These are phyloP conservation scores for Xerocomellus chrysenteron DNA, from an alignment of 768 basidiomycete genomes.

Conservation along the genomic window DNA sequence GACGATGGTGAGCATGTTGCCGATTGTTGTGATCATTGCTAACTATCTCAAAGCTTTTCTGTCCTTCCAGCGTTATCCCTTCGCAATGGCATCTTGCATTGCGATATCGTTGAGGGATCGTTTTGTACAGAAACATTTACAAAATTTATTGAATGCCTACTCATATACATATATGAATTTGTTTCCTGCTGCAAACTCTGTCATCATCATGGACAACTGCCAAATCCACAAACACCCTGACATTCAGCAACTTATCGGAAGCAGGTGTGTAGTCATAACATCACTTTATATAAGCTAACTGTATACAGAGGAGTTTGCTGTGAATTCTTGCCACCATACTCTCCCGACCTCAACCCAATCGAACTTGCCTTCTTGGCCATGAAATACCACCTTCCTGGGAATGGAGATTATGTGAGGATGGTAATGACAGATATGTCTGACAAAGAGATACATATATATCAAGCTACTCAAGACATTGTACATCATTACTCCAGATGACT, in stretches of 20 bases:
- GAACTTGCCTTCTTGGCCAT: conserved; percentile 29
- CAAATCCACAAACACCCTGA: conserved; percentile 42
- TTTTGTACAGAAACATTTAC: background rate
- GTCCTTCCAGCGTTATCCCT: too few species aligned
- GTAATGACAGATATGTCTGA: background rate
- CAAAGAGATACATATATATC: background rate
- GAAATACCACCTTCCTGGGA: conserved; percentile 9
- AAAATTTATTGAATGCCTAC: conserved; percentile 17
- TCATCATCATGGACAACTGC: conserved; percentile 41
- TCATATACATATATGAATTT: conserved; percentile 27
- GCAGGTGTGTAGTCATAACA: background rate
- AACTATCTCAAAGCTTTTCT: too few species aligned
- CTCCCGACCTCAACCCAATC: conserved; percentile 32
- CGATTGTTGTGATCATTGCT: too few species aligned
- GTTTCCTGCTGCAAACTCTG: conserved; percentile 35
- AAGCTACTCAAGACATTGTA: background rate
- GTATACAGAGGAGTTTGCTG: conserved; percentile 13
- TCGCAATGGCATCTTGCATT: too few species aligned
- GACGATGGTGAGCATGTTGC: too few species aligned
- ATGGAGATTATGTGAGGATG: background rate
- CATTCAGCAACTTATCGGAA: conserved; percentile 29
- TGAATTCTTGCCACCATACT: conserved; percentile 34
- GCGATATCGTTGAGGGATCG: conserved; percentile 5
- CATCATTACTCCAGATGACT: background rate
- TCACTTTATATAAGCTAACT: too few species aligned